Base-by-base conservation (phyloP, 2,329 filamentous ascomycete species). In the Ophiostoma sp. region DNA sequence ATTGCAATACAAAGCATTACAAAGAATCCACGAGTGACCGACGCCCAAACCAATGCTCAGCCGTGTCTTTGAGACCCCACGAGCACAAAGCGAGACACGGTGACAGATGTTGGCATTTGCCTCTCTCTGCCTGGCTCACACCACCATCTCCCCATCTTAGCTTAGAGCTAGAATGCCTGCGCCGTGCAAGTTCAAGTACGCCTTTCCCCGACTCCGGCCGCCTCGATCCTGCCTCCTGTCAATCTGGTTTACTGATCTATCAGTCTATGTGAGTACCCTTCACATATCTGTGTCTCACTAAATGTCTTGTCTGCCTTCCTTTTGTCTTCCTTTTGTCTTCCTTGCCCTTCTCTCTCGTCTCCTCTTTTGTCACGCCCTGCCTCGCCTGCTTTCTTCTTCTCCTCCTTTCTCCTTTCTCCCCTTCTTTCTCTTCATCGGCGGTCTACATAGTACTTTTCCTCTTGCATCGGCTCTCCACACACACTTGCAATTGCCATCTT, bases 401-500 rank as follows among this genome's bases (percentile, higher is more conserved):
- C 27, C 20, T 17, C 23, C 13, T 27, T 57, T 4, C 11, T 27
- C 3, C 23, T 27, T 44, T 27, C 52, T 52, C n/a, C 11, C 27
- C 52, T 57, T 5, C 20, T 27, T 23, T 23, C 48, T 31, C 27
- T 31, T 31, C 27, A 31, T 31, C 27, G 27, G 27, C 27, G 27
- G 27, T 31, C 27, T 31, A 31, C 27, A 31, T 31, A 31, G 27
- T 31, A 31, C 27, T 31, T 27, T 23, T 23, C 48, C 36, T 31
- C 15, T 68, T 60, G 13, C 54, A 44, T 60, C 67, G 44, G 36
- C 36, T 39, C 52, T 65, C 62, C 62, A 39, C 62, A 15, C 62
- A 65, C 57, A 62, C 57, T 20, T 33, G 11, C 33, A 33, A 20
- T 27, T 7, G 13, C 27, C 27, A 62, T 33, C 57, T 62, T 33